Conservation (phyloP, 2,329 filamentous ascomycete species). For the Apiospora pterosperma region DNA sequence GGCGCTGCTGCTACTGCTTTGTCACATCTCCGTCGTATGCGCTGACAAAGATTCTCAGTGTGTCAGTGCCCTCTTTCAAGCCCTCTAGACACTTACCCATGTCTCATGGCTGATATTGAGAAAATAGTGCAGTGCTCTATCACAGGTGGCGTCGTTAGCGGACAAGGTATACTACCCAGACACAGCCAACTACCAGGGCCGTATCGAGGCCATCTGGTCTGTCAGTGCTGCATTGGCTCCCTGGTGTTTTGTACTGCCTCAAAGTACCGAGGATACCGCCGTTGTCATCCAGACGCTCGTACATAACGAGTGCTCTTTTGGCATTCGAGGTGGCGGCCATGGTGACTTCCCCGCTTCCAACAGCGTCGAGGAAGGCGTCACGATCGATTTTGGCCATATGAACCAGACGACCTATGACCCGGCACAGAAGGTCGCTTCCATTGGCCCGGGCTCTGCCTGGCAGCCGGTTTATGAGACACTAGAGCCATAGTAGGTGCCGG, state of each 20-base stretch:
- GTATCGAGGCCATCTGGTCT: neutral
- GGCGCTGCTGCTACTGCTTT: neutral
- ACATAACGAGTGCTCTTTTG: neutral
- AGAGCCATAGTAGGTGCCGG: neutral
- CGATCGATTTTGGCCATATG: slow-evolving; percentile 19
- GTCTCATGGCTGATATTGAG: neutral
- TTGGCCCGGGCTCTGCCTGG: slow-evolving; percentile 26
- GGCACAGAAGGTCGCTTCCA: slow-evolving; percentile 21
- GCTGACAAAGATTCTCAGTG: neutral
- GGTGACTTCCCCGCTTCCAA: neutral
- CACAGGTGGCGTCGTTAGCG: neutral
- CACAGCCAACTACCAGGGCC: neutral
- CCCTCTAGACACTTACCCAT: neutral
- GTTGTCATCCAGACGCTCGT: neutral
- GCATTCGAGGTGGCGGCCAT: neutral
- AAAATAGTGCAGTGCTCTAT: neutral
- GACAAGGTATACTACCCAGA: neutral
- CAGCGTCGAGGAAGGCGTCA: slow-evolving; percentile 9
- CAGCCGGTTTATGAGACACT: slow-evolving; percentile 17
- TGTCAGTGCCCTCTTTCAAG: neutral
- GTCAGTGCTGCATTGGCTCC: neutral
- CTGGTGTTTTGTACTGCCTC: neutral
- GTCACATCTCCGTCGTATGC: neutral
- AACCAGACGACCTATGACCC: slow-evolving; percentile 24
- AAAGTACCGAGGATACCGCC: neutral